These are phyloP conservation scores for Tephrocybe sp. DNA, from an alignment of 768 basidiomycete genomes.

Conservation along the genomic window DNA sequence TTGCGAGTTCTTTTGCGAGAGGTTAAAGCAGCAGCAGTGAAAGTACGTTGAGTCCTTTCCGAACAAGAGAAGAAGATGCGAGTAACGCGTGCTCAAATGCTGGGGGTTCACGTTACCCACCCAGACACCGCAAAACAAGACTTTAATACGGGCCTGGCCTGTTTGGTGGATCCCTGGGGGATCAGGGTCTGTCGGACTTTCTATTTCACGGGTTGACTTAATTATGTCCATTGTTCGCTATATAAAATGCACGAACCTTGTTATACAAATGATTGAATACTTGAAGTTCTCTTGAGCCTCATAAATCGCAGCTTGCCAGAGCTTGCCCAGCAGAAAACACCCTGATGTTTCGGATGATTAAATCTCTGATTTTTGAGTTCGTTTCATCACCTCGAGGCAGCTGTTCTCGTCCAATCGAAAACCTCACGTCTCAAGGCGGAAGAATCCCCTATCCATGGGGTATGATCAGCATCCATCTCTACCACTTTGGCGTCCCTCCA, in stretches of 20 bases:
- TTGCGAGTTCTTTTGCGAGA: too few species aligned
- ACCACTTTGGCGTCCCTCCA: constrained; percentile 24
- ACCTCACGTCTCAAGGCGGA: constrained; percentile 22
- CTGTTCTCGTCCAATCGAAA: constrained; percentile 21
- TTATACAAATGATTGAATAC: not conserved
- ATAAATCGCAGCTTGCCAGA: too few species aligned
- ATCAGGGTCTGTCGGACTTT: constrained; percentile 38
- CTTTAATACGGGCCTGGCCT: constrained; percentile 12
- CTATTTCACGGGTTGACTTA: constrained; percentile 26
- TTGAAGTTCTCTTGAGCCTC: too few species aligned
- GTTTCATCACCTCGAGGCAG: constrained; percentile 9
- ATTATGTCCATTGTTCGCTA: constrained; percentile 11
- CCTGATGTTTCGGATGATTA: too few species aligned
- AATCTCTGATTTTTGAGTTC: not conserved
- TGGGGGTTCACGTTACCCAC: constrained; percentile 6
- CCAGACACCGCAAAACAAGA: constrained; percentile 7
- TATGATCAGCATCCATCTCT: constrained; percentile 28
- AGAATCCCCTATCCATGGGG: constrained; percentile 24
- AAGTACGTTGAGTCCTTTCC: not conserved
- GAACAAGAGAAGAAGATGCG: constrained; percentile 5
- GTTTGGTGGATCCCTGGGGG: constrained; percentile 39
- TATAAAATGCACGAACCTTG: constrained; percentile 18
- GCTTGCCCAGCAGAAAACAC: too few species aligned
- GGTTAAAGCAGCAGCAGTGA: too few species aligned
- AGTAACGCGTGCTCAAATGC: constrained; percentile 5